Evolutionary conservation across 495 filamentous ascomycete genomes (phyloP), one percentile per base, ranked within the genome.

Genomic region (Neurospora sp.): DNA sequence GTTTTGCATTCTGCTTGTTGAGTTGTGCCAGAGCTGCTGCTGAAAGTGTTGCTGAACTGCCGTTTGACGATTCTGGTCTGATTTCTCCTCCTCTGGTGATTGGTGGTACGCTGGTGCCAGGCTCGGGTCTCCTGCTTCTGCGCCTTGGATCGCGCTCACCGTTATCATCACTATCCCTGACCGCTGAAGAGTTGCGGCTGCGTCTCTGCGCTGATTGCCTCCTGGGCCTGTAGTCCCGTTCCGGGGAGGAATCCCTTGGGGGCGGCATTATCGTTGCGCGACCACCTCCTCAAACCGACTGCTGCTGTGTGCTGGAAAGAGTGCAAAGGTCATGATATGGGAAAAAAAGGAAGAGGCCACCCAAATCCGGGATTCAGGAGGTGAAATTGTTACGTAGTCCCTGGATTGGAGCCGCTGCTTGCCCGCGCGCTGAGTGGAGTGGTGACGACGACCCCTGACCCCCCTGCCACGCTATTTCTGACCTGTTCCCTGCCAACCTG

Each of bases 11-110:
- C 39, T 86, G 80, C n/a, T 85, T 81, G 73, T 91, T 85, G 45
- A 92, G 77, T 75, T 86, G 85, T 18, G 90, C 90, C 72, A 93
- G 78, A 8, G 90, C 86, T 71, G 89, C 87, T 12, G 86, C 85
- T 40, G 87, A 89, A 39, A 89, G 77, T 6, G 77, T 74, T 65
- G 80, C 12, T 35, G 53, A 61, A 61, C 53, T 61, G 53, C 53
- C 12, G 14, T 35, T 61, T 31, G 53, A 72, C 74, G 38, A 72
- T 71, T 35, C 69, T 72, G 69, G 68, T 76, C 75, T 4, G 78
- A 70, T 42, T 73, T 70, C 53, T 16, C 53, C 44, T 47, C 44
- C 53, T 61, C 53, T 61, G 53, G 53, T 61, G 27, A 61, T 61
- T 31, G 53, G 53, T 71, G 77, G 78, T 7, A 77, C 77, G 70